These are phyloP conservation scores for Trichosporon ovoides DNA, from an alignment of 1,284 basidiomycete species.

Conservation along the genomic window DNA sequence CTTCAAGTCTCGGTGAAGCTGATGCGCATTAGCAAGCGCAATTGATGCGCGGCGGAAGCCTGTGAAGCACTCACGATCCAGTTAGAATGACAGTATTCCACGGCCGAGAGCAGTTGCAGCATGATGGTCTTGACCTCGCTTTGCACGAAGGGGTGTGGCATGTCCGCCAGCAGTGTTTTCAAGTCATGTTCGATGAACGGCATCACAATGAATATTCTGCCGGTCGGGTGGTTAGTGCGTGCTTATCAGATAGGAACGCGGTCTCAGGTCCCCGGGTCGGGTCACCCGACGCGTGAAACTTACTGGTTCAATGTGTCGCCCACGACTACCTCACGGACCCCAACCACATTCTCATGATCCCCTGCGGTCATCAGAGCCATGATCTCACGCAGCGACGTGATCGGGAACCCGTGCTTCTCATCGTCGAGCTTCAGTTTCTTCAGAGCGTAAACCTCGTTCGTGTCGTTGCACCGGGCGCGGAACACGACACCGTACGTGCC, in stretches of 20 bases:
- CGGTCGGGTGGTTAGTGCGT: not conserved
- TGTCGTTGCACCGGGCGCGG: slow-evolving; percentile 85
- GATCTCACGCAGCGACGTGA: slow-evolving; percentile 91
- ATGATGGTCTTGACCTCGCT: slow-evolving; percentile 97
- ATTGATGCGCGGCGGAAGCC: not conserved
- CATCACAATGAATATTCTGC: slow-evolving; percentile 96
- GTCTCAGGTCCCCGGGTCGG: slow-evolving; percentile 31
- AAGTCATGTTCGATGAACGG: slow-evolving; percentile 99
- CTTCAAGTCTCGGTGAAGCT: slow-evolving; percentile 91
- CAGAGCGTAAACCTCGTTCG: slow-evolving; percentile 89
- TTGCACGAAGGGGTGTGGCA: slow-evolving; percentile 91
- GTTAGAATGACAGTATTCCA: slow-evolving; percentile 83
- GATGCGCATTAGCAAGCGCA: slow-evolving; percentile 9
- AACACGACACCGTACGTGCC: slow-evolving; percentile 98
- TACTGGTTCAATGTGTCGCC: slow-evolving; percentile 99
- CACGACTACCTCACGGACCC: slow-evolving; percentile 92
- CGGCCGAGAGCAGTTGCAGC: slow-evolving; percentile 87
- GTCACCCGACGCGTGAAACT: slow-evolving; percentile 49
- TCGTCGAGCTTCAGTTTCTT: slow-evolving; percentile 98
- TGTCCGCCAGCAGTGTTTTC: slow-evolving; percentile 85
- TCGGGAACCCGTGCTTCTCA: slow-evolving; percentile 96
- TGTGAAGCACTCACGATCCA: slow-evolving; percentile 63
- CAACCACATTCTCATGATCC: slow-evolving; percentile 89
- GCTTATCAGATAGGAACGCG: slow-evolving; percentile 1
- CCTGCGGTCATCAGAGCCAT: slow-evolving; percentile 84